Conservation (phyloP, 2,329 filamentous ascomycete species). For the Aspergillus brunneoviolaceus region DNA sequence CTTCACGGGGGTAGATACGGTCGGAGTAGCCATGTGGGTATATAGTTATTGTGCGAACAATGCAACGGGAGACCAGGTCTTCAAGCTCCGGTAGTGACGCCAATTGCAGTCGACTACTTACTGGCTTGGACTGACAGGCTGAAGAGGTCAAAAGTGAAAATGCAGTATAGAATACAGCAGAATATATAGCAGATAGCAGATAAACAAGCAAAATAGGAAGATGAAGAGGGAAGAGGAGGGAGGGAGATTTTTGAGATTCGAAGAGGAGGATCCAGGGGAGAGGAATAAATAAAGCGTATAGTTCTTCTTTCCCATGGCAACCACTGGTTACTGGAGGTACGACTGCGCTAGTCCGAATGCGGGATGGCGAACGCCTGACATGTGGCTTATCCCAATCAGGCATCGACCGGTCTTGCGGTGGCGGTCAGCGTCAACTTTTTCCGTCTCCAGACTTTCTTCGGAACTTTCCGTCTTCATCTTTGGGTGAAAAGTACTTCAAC, state of each 20-base stretch:
- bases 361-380: conserved; percentile 47
- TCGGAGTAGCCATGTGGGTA: conserved; percentile 73
- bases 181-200: conserved; percentile 30
- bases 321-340: conserved; percentile 35
- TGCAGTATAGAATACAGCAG: conserved; percentile 16
- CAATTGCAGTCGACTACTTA: conserved; percentile 9
- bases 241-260: conserved; percentile 18
- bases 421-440: conserved; percentile 10
- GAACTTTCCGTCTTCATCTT: conserved; percentile 6
- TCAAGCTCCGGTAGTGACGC: conserved; percentile 15
- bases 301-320: conserved; percentile 42
- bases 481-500: neutral
- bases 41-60: conserved; percentile 8
- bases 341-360: conserved; percentile 34
- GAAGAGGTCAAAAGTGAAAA: conserved; percentile 3
- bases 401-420: conserved; percentile 29
- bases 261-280: conserved; percentile 16
- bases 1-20: conserved; percentile 89
- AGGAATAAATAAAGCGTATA: conserved; percentile 41
- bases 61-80: conserved; percentile 21
- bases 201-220: conserved; percentile 21
- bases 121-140: conserved; percentile 10
- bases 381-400: conserved; percentile 51
- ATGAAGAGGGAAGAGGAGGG: conserved; percentile 27
- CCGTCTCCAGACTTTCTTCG: conserved; percentile 8